phyloP scores from a whole-genome alignment of 495 filamentous ascomycete species.

The Oleoguttula mirabilis region DNA sequence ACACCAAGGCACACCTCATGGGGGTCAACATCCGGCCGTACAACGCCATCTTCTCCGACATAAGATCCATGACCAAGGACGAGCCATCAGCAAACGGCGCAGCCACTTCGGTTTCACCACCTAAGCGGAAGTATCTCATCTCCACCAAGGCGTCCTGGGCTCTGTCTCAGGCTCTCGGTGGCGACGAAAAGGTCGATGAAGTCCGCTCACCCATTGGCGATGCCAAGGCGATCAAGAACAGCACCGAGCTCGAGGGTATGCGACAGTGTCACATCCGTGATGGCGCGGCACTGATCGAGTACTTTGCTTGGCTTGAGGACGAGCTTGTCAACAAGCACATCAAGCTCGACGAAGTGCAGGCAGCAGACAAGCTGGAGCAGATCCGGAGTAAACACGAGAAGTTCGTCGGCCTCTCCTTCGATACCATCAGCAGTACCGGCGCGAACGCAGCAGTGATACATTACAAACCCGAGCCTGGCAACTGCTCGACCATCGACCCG shows the following conservation, averaged over 20 bases:
- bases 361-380: conserved; percentile 77
- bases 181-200: conserved; percentile 79
- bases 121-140: conserved; percentile 61
- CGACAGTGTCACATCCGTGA: conserved; percentile 86
- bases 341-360: conserved; percentile 75
- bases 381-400: conserved; percentile 67
- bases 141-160: conserved; percentile 93
- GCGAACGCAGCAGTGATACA: conserved; percentile 95
- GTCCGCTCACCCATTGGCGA: conserved; percentile 79
- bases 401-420: conserved; percentile 87
- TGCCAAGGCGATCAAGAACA: conserved; percentile 95
- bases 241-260: conserved; percentile 85
- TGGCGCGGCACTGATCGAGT: conserved; percentile 81
- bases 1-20: conserved; percentile 58
- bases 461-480: conserved; percentile 81
- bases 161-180: conserved; percentile 72
- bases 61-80: conserved; percentile 46
- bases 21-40: conserved; percentile 76
- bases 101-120: conserved; percentile 17
- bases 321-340: conserved; percentile 63
- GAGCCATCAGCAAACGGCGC: conserved; percentile 23
- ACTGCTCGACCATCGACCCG: conserved; percentile 76
- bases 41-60: conserved; percentile 67
- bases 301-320: conserved; percentile 94
- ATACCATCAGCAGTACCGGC: conserved; percentile 91